These are phyloP conservation scores for Melastoma malabathricum DNA, from an alignment of 345 rosid genomes.

Conservation along the genomic window DNA sequence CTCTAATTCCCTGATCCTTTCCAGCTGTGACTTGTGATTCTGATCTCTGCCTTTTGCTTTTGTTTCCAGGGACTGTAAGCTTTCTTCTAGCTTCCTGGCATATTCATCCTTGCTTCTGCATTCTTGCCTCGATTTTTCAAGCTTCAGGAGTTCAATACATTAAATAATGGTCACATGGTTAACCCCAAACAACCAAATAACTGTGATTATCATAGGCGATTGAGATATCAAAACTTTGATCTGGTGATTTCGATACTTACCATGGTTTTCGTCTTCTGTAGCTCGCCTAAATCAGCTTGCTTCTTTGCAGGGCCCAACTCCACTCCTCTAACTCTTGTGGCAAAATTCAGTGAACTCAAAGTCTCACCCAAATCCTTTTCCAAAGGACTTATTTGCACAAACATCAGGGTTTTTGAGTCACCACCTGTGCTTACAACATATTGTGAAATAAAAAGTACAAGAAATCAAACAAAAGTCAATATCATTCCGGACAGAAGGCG, in stretches of 20 bases:
- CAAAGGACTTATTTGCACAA: conserved; percentile 92
- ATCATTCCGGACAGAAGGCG: conserved; percentile 1
- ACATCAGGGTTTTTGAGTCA: conserved; percentile 84
- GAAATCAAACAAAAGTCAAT: not conserved
- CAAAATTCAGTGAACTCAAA: conserved; percentile 75
- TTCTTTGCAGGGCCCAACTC: conserved; percentile 73
- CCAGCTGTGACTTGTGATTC: conserved; percentile 41
- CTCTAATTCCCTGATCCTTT: conserved; percentile 81
- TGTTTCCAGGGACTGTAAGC: conserved; percentile 51
- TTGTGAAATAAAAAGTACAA: not conserved
- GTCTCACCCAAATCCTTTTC: conserved; percentile 80
- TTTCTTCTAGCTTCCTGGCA: conserved; percentile 65
- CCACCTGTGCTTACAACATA: conserved; percentile 39
- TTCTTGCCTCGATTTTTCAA: conserved; percentile 76
- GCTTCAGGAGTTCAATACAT: conserved; percentile 19
- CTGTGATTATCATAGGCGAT: not conserved
- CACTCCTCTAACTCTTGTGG: conserved; percentile 82
- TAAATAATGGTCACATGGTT: not conserved
- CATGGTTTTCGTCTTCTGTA: conserved; percentile 68
- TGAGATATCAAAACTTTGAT: not conserved
- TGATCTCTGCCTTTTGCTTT: conserved; percentile 62
- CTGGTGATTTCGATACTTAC: conserved; percentile 20
- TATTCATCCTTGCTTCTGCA: conserved; percentile 69
- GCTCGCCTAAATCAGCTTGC: conserved; percentile 67
- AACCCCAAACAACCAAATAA: not conserved